Evolutionary conservation across 2,329 filamentous ascomycete species (phyloP).

Genomic region (Alternaria solani): DNA sequence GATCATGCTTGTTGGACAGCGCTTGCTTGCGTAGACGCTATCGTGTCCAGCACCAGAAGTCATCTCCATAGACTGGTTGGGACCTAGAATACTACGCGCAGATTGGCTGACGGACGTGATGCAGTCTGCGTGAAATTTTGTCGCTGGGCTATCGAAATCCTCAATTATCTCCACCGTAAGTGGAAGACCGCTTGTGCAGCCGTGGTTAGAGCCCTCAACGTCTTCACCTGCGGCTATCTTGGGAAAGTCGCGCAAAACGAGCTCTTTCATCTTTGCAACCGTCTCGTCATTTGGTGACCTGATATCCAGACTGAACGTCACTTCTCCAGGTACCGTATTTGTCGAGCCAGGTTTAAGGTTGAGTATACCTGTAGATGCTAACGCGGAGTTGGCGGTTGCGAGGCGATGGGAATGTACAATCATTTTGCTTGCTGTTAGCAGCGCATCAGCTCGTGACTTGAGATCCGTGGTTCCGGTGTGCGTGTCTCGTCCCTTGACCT

Average conservation of each 20-base stretch:
- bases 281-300: constrained; percentile 65
- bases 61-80: constrained; percentile 60
- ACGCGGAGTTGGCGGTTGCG: constrained; percentile 65
- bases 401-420: constrained; percentile 71
- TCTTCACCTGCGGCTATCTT: constrained; percentile 66
- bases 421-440: constrained; percentile 72
- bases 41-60: constrained; percentile 72
- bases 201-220: constrained; percentile 56
- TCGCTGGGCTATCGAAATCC: constrained; percentile 65
- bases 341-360: constrained; percentile 72
- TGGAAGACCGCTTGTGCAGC: constrained; percentile 58
- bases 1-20: constrained; percentile 59
- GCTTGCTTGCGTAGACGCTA: constrained; percentile 55
- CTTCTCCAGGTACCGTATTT: constrained; percentile 75
- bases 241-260: constrained; percentile 66
- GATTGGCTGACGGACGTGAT: constrained; percentile 70
- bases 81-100: constrained; percentile 65
- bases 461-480: constrained; percentile 81
- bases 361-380: constrained; percentile 76
- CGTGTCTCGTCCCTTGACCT: constrained; percentile 70
- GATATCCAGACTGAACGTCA: constrained; percentile 74
- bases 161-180: constrained; percentile 66
- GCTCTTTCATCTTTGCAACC: constrained; percentile 65
- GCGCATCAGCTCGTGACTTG: constrained; percentile 70
- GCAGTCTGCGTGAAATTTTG: constrained; percentile 72